These are phyloP conservation scores for Colletotrichum tabaci DNA, from an alignment of 2,329 filamentous ascomycete species.

Conservation along the genomic window DNA sequence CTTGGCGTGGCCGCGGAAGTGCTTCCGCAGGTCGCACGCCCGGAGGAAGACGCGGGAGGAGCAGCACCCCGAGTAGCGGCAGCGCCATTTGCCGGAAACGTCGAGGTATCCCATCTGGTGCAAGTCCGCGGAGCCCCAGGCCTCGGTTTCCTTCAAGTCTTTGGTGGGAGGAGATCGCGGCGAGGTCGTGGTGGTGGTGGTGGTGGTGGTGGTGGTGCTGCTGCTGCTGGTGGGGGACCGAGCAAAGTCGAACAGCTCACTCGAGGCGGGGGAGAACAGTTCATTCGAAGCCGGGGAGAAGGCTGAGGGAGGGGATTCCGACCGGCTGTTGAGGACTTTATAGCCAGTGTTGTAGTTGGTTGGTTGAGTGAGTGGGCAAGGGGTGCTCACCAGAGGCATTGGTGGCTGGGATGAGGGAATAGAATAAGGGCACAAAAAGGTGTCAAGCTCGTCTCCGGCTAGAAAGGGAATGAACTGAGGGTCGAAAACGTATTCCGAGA, in stretches of 20 bases:
- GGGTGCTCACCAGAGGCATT: constrained; percentile 14
- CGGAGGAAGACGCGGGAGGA: constrained; percentile 34
- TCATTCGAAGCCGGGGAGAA: constrained; percentile 26
- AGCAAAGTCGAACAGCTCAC: constrained; percentile 12
- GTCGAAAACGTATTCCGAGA: constrained; percentile 21
- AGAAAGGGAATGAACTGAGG: constrained; percentile 30
- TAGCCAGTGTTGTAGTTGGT: not conserved
- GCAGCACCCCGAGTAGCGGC: constrained; percentile 30
- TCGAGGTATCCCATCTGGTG: constrained; percentile 38
- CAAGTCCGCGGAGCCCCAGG: constrained; percentile 20
- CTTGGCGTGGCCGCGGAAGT: constrained; percentile 36
- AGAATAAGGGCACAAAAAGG: constrained; percentile 27
- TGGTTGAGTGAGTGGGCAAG: not conserved
- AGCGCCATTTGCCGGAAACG: constrained; percentile 36
- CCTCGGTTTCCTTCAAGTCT: constrained; percentile 6
- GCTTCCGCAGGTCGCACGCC: constrained; percentile 34
- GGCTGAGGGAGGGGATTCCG: constrained; percentile 2
- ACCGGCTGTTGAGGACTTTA: not conserved
- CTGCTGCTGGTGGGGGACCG: constrained; percentile 9
- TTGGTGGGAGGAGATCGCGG: constrained; percentile 16
- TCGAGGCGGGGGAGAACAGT: constrained; percentile 23
- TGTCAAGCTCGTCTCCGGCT: constrained; percentile 10
- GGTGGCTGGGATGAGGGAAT: constrained; percentile 9
- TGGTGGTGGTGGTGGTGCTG: no score
- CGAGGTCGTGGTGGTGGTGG: not conserved